These are phyloP conservation scores for Rhizopogon salebrosus DNA, from an alignment of 768 basidiomycete genomes.

Conservation along the genomic window DNA sequence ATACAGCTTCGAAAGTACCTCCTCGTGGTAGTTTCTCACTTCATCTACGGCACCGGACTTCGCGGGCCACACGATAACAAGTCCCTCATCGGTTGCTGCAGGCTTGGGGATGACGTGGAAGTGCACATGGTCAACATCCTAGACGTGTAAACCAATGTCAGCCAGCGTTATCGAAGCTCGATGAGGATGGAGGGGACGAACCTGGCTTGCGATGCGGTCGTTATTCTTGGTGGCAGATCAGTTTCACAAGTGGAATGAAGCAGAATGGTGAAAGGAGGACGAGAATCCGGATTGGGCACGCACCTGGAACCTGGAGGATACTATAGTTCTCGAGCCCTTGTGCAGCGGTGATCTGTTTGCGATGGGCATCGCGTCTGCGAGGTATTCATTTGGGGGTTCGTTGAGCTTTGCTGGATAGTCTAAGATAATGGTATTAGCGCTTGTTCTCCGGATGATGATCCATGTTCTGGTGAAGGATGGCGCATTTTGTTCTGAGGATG, in stretches of 20 bases:
- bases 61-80: slow-evolving; percentile 72
- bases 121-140: slow-evolving; percentile 84
- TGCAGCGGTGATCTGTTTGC: slow-evolving; percentile 86
- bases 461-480: not conserved
- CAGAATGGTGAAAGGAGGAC: not conserved
- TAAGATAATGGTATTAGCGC: slow-evolving; percentile 24
- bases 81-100: slow-evolving; percentile 54
- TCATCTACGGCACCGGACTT: slow-evolving; percentile 15
- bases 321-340: slow-evolving; percentile 80
- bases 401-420: slow-evolving; percentile 83
- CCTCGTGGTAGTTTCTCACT: slow-evolving; percentile 15
- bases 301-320: slow-evolving; percentile 71
- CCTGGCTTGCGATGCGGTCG: slow-evolving; percentile 58
- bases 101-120: slow-evolving; percentile 96
- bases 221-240: slow-evolving; percentile 49
- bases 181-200: slow-evolving; percentile 11
- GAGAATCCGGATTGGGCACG: not conserved
- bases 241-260: not conserved
- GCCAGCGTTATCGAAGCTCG: not conserved
- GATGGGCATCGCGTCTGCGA: slow-evolving; percentile 70
- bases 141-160: not conserved
- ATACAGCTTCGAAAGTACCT: slow-evolving; percentile 13
- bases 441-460: not conserved
- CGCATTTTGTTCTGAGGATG: slow-evolving; percentile 69
- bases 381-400: slow-evolving; percentile 81